phyloP scores from a whole-genome alignment of 2,329 filamentous ascomycete genomes.

The Phyllosticta citribraziliensis region DNA sequence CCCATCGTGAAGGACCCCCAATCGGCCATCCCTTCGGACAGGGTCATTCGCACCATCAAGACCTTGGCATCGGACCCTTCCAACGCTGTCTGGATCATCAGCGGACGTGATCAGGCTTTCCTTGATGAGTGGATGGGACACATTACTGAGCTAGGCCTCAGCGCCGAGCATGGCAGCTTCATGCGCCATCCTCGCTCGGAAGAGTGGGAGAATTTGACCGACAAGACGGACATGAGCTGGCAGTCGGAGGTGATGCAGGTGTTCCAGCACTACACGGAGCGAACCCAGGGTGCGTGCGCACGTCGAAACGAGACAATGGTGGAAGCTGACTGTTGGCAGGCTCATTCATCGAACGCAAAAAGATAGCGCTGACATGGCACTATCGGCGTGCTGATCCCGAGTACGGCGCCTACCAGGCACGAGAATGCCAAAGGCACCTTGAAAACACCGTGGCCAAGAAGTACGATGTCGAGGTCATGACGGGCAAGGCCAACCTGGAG shows the following conservation, averaged over 20 bases:
- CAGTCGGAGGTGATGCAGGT: conserved; percentile 73
- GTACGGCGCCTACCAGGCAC: conserved; percentile 68
- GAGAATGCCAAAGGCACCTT: conserved; percentile 72
- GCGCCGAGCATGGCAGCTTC: conserved; percentile 94
- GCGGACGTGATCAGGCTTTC: conserved; percentile 86
- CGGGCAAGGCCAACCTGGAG: conserved; percentile 91
- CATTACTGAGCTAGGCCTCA: conserved; percentile 80
- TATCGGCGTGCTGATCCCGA: conserved; percentile 87
- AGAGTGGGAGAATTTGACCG: conserved; percentile 82
- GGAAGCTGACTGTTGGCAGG: conserved; percentile 37
- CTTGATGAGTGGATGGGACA: conserved; percentile 86
- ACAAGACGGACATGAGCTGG: conserved; percentile 85
- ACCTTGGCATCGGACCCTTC: conserved; percentile 66
- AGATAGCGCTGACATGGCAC: conserved; percentile 93
- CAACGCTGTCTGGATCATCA: conserved; percentile 98
- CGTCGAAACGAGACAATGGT: neutral
- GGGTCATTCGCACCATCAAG: conserved; percentile 70
- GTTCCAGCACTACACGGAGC: conserved; percentile 83
- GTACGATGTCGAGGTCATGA: conserved; percentile 94
- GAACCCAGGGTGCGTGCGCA: conserved; percentile 58
- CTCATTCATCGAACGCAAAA: conserved; percentile 88
- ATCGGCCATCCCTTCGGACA: conserved; percentile 77
- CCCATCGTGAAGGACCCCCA: conserved; percentile 87
- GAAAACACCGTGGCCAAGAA: conserved; percentile 64
- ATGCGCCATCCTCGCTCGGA: conserved; percentile 68